Percentiles rank a stretch among this genome's conserved stretches.
phyloP scores from a whole-genome alignment of 2,329 filamentous ascomycete genomes.

The Thielaviopsis cerberus region DNA sequence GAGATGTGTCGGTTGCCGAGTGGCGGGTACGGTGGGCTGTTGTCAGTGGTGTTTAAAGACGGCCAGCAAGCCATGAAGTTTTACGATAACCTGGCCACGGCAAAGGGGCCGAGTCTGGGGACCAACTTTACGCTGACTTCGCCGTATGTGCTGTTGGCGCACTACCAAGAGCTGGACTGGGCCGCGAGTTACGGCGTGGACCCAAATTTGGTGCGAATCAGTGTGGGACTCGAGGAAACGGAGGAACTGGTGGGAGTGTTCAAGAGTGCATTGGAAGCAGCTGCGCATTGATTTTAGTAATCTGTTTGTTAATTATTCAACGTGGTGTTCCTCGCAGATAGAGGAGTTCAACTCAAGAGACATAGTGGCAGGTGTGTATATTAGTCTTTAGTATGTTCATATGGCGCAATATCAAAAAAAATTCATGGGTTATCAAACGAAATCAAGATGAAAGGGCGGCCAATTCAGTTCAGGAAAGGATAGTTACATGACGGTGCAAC shows the following conservation, averaged over 20 bases:
- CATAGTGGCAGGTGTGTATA: not conserved
- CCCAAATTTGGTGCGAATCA: constrained; percentile 62
- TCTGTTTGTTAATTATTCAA: not conserved
- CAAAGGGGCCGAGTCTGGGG: constrained; percentile 85
- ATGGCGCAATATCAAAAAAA: not conserved
- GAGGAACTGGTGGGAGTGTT: constrained; percentile 46
- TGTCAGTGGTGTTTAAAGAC: constrained; percentile 64
- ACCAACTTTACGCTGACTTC: constrained; percentile 91
- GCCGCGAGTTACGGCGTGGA: constrained; percentile 66
- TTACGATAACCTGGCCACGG: constrained; percentile 68
- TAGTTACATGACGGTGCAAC: constrained; percentile 45
- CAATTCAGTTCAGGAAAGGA: no score
- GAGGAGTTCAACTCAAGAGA: not conserved
- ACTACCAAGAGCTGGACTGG: constrained; percentile 88
- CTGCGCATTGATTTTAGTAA: not conserved
- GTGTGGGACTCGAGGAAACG: constrained; percentile 73
- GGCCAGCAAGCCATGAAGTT: constrained; percentile 58
- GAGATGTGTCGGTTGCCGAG: constrained; percentile 55
- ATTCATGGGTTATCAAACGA: not conserved
- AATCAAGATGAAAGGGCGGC: no score
- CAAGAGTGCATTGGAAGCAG: constrained; percentile 45
- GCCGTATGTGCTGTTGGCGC: constrained; percentile 79
- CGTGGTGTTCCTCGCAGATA: not conserved
- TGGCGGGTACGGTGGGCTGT: constrained; percentile 75
- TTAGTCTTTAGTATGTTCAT: not conserved